A percentile compares a stretch with the other conserved stretches of the same genome.
phyloP scores from a whole-genome alignment of 768 basidiomycete genomes.

The Amanita rimosa region DNA sequence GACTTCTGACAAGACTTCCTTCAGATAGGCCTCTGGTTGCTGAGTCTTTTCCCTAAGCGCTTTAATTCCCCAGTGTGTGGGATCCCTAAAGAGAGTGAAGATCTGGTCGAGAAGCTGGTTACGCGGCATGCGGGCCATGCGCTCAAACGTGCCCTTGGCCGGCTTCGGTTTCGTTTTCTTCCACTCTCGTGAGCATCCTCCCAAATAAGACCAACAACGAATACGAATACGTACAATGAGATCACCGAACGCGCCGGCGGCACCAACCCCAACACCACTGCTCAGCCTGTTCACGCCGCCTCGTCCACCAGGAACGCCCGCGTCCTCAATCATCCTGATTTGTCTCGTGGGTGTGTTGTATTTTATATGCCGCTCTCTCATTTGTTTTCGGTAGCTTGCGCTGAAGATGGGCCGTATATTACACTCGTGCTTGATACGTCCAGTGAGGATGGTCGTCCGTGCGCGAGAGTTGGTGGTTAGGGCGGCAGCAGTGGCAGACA shows the following conservation, averaged over 20 bases:
- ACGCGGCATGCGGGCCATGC: conserved; percentile 84
- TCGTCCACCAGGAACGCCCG: conserved; percentile 52
- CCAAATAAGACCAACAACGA: conserved; percentile 3
- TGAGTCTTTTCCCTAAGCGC: conserved; percentile 68
- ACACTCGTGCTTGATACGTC: conserved; percentile 74
- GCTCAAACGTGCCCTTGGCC: conserved; percentile 66
- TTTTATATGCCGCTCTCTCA: conserved; percentile 53
- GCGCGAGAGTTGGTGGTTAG: conserved; percentile 43
- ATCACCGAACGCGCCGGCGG: conserved; percentile 46
- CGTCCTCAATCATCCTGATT: conserved; percentile 68
- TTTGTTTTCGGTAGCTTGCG: conserved; percentile 57
- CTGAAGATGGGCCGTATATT: conserved; percentile 60
- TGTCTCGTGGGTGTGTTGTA: conserved; percentile 59
- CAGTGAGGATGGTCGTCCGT: conserved; percentile 68
- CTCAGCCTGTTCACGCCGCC: conserved; percentile 72
- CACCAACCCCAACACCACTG: conserved; percentile 57
- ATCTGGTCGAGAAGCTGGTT: conserved; percentile 82
- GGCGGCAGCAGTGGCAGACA: conserved; percentile 23
- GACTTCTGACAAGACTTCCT: conserved; percentile 70
- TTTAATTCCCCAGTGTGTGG: conserved; percentile 75
- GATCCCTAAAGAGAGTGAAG: conserved; percentile 67
- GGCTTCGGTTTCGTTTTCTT: conserved; percentile 61
- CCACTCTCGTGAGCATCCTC: not conserved
- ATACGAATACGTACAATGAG: conserved; percentile 42
- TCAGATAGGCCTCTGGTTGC: conserved; percentile 81